Percentiles rank a stretch among this genome's conserved stretches.
phyloP scores from a whole-genome alignment of 23 red algal genomes.

The Gracilaria gracilis region DNA sequence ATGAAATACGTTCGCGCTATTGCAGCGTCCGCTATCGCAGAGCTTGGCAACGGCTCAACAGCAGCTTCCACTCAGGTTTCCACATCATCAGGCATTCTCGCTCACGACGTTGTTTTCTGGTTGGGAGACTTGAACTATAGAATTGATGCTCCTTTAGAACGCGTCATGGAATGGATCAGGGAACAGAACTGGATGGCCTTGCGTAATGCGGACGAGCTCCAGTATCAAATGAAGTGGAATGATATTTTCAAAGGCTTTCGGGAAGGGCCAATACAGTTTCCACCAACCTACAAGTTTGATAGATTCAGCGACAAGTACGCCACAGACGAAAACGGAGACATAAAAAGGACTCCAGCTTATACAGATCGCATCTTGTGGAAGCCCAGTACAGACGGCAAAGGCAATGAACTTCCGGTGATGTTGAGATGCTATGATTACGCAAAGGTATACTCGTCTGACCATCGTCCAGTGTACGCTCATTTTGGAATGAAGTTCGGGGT shows the following conservation, averaged over 20 bases:
- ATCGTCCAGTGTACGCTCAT: conserved; percentile 83
- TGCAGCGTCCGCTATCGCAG: conserved; percentile 47
- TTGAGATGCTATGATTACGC: conserved; percentile 52
- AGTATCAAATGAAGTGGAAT: conserved; percentile 46
- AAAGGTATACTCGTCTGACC: conserved; percentile 86
- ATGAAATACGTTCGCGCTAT: conserved; percentile 45
- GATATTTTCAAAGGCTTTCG: conserved; percentile 84
- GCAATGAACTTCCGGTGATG: neutral
- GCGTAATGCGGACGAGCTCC: conserved; percentile 78
- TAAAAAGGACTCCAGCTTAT: conserved; percentile 89
- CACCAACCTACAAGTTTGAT: conserved; percentile 95
- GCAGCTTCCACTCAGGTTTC: conserved; percentile 24
- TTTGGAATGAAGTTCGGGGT: conserved; percentile 74
- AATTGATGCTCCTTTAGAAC: conserved; percentile 70
- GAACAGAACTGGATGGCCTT: conserved; percentile 75
- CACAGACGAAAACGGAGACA: conserved; percentile 66
- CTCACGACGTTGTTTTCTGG: conserved; percentile 97
- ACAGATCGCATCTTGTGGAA: conserved; percentile 90
- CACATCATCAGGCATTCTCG: conserved; percentile 52
- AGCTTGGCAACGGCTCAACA: conserved; percentile 42
- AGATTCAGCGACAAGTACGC: conserved; percentile 75
- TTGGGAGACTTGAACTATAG: conserved; percentile 98
- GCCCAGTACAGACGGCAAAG: conserved; percentile 6
- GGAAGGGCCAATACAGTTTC: conserved; percentile 83
- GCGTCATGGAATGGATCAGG: conserved; percentile 79